Evolutionary conservation across 2,329 filamentous ascomycete species (phyloP), one percentile per base, ranked within the genome.

Genomic region (Trichoderma oligosporum): DNA sequence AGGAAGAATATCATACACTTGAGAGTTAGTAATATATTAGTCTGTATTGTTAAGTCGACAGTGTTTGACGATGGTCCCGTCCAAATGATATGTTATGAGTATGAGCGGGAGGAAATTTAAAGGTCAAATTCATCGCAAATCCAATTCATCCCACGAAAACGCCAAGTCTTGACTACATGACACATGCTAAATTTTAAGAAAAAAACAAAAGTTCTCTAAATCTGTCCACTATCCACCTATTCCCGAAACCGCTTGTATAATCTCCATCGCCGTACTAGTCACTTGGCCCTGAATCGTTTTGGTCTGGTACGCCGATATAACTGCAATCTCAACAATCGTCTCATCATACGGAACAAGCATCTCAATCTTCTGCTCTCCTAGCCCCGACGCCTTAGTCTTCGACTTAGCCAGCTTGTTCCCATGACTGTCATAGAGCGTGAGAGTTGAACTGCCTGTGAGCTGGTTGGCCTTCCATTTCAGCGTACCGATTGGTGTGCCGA

Each of bases 391-490:
- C 16, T 14, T 35, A 3, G 12, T 4, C 20, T 36, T 36, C 11
- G 35, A 44, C 33, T 53, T 58, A 18, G 41, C 47, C 7, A 58
- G 38, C 41, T 39, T 53, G 14, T 31, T 53, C n/a, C 33, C 33
- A 9, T 16, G 9, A 3, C 45, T 27, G 18, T 57, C 44, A 27
- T 24, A 39, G 20, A 56, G 22, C 5, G 27, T 25, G 25, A 36
- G 45, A 11, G 48, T 31, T 12, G 51, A 45, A 3, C 29, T 31
- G 12, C 52, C 42, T 2, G 46, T 52, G 18, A 51, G n/a, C 29
- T 49, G 8, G 24, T 39, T 20, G 4, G 38, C 8, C 29, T 51
- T 57, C 54, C 54, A 51, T 20, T 41, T 57, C 18, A 55, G 24
- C 9, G 5, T 25, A 16, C 53, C 53, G n/a, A 38, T 47, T 6